A percentile compares a stretch with the other conserved stretches of the same genome.
phyloP scores from a whole-genome alignment of 495 filamentous ascomycete species.

The Aspergillus conjunctus region DNA sequence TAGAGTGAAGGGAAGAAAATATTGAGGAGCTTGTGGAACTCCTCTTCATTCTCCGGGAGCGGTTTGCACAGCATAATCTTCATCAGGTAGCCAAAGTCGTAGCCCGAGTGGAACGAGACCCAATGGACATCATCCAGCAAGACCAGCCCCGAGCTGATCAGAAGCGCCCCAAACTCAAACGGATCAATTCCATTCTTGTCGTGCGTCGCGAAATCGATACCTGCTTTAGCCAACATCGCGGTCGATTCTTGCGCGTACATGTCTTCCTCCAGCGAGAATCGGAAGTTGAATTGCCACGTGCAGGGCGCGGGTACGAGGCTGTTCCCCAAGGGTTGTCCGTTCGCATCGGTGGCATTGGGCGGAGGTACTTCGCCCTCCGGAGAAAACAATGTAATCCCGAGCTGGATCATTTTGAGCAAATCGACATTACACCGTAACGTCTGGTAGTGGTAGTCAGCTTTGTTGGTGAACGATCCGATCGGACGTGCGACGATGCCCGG shows the following conservation, averaged over 20 bases:
- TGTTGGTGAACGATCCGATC: slow-evolving; percentile 88
- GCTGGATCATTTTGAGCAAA: slow-evolving; percentile 93
- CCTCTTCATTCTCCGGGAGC: slow-evolving; percentile 81
- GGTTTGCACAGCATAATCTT: slow-evolving; percentile 82
- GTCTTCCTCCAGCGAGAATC: slow-evolving; percentile 88
- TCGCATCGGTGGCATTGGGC: slow-evolving; percentile 60
- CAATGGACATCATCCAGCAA: slow-evolving; percentile 85
- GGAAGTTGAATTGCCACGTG: slow-evolving; percentile 99
- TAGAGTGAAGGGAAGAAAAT: slow-evolving; percentile 92
- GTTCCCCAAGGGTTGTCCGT: slow-evolving; percentile 51
- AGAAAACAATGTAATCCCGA: slow-evolving; percentile 90
- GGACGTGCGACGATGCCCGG: slow-evolving; percentile 93
- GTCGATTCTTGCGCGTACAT: slow-evolving; percentile 97
- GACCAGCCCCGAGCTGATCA: slow-evolving; percentile 91
- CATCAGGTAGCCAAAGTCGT: slow-evolving; percentile 96
- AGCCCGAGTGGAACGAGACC: slow-evolving; percentile 98
- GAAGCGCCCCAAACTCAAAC: slow-evolving; percentile 78
- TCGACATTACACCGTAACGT: slow-evolving; percentile 96
- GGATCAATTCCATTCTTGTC: slow-evolving; percentile 91
- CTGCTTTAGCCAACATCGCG: slow-evolving; percentile 79
- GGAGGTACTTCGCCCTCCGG: slow-evolving; percentile 83
- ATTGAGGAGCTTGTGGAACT: slow-evolving; percentile 81
- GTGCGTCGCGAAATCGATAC: slow-evolving; percentile 82
- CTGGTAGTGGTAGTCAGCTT: slow-evolving; percentile 98
- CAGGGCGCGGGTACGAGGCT: slow-evolving; percentile 70